These are phyloP conservation scores for Lentinula sp. DNA, from an alignment of 768 basidiomycete species.

Conservation along the genomic window DNA sequence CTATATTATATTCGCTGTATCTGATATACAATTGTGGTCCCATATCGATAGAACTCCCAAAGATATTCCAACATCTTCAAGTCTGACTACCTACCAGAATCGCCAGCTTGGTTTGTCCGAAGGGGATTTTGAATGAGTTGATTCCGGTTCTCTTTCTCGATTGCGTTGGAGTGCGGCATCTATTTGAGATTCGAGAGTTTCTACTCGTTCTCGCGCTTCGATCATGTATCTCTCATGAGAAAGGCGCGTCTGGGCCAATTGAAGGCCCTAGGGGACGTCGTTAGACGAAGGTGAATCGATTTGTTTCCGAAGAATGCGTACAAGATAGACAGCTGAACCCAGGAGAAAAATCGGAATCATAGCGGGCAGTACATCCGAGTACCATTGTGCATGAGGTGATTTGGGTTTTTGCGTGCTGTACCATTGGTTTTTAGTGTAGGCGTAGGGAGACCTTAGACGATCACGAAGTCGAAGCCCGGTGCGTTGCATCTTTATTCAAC, in stretches of 20 bases:
- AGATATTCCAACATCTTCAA: background rate
- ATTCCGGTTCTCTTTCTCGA: slow-evolving; percentile 11
- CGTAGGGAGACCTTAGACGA: background rate
- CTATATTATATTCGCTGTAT: background rate
- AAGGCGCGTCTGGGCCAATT: slow-evolving; percentile 54
- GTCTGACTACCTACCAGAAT: background rate
- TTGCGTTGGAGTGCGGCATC: slow-evolving; percentile 28
- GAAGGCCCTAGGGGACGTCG: slow-evolving; percentile 45
- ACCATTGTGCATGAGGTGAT: slow-evolving; percentile 60
- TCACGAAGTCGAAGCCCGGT: background rate
- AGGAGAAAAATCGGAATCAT: slow-evolving; percentile 77
- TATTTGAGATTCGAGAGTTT: slow-evolving; percentile 56
- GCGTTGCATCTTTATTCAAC: background rate
- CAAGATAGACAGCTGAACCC: slow-evolving; percentile 76
- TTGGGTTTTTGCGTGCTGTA: slow-evolving; percentile 16
- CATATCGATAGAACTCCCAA: background rate
- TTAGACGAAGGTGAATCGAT: background rate
- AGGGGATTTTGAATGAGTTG: background rate
- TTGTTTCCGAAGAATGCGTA: slow-evolving; percentile 21
- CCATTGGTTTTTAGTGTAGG: background rate
- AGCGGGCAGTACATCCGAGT: slow-evolving; percentile 61
- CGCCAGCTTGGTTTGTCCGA: slow-evolving; percentile 5
- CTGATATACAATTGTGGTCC: background rate
- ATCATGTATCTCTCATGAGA: slow-evolving; percentile 69
- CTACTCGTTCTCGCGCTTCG: slow-evolving; percentile 49